Conservation (phyloP, 1,139 yeast genomes). For the Geotrichum reessii region DNA sequence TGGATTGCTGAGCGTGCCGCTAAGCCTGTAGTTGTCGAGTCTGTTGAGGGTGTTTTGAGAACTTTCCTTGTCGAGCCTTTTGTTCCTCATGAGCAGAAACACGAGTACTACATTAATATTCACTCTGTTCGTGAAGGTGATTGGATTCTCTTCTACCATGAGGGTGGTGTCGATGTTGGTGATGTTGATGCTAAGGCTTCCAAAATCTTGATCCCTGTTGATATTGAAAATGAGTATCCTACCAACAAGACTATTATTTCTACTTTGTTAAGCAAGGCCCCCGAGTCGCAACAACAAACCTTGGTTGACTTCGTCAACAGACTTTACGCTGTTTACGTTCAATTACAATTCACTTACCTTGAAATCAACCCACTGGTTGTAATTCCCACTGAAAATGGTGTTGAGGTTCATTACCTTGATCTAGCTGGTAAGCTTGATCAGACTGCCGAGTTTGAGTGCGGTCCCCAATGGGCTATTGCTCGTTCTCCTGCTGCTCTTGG, state of each 20-base stretch:
- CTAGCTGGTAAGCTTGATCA: conserved; percentile 46
- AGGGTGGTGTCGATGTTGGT: conserved; percentile 47
- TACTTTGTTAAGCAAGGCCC: conserved; percentile 38
- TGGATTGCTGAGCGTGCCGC: conserved; percentile 44
- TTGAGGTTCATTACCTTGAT: conserved; percentile 44
- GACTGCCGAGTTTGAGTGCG: conserved; percentile 47
- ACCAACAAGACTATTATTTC: conserved; percentile 35
- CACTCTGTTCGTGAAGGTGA: conserved; percentile 46
- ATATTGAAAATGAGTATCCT: conserved; percentile 40
- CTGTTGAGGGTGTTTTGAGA: conserved; percentile 38
- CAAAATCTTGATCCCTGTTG: conserved; percentile 42
- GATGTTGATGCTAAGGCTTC: conserved; percentile 46
- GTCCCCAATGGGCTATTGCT: conserved; percentile 46
- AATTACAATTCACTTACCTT: conserved; percentile 44
- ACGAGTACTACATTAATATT: conserved; percentile 45
- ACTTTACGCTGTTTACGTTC: conserved; percentile 45
- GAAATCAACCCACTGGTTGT: conserved; percentile 46
- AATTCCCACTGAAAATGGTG: conserved; percentile 38
- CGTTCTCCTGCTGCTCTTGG: conserved; percentile 43
- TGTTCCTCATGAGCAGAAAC: conserved; percentile 44
- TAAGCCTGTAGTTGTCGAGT: conserved; percentile 39
- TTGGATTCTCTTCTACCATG: conserved; percentile 45
- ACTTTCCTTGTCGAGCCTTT: conserved; percentile 46
- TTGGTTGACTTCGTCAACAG: conserved; percentile 44
- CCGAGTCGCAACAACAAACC: conserved; percentile 39